Conservation (phyloP, 345 rosid genomes). For the Chamaenerion angustifolium region DNA sequence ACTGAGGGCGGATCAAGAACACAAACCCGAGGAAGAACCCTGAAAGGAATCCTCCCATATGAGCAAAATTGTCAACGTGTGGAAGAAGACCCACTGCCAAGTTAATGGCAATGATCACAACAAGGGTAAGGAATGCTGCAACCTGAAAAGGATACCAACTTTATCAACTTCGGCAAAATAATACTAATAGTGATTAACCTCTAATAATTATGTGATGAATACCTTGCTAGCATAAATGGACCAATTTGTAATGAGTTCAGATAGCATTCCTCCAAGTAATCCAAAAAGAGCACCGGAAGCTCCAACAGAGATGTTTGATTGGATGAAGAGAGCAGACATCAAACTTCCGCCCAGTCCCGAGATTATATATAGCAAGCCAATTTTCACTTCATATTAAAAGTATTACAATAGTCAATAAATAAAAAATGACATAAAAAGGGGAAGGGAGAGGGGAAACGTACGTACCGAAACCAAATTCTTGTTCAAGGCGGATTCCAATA, state of each 20-base stretch:
- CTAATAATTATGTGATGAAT: background rate
- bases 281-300: conserved; percentile 99
- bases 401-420: conserved; percentile 3
- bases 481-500: conserved; percentile 80
- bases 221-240: conserved; percentile 88
- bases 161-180: conserved; percentile 4
- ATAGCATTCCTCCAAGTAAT: conserved; percentile 88
- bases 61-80: conserved; percentile 96
- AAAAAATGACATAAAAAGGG: background rate
- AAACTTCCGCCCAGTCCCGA: conserved; percentile 95
- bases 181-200: background rate
- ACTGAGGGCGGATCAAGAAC: conserved; percentile 79
- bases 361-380: conserved; percentile 74
- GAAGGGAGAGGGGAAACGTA: background rate
- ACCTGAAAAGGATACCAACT: conserved; percentile 26
- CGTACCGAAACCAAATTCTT: conserved; percentile 86
- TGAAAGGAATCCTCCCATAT: conserved; percentile 77
- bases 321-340: conserved; percentile 78
- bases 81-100: conserved; percentile 91
- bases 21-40: conserved; percentile 92
- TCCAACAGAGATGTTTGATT: conserved; percentile 72
- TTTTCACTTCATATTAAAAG: conserved; percentile 29
- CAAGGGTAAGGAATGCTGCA: conserved; percentile 53
- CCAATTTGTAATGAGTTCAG: conserved; percentile 95
- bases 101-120: conserved; percentile 54